Base-by-base conservation (phyloP, 208 protist species). In the Trypanosoma avium region DNA sequence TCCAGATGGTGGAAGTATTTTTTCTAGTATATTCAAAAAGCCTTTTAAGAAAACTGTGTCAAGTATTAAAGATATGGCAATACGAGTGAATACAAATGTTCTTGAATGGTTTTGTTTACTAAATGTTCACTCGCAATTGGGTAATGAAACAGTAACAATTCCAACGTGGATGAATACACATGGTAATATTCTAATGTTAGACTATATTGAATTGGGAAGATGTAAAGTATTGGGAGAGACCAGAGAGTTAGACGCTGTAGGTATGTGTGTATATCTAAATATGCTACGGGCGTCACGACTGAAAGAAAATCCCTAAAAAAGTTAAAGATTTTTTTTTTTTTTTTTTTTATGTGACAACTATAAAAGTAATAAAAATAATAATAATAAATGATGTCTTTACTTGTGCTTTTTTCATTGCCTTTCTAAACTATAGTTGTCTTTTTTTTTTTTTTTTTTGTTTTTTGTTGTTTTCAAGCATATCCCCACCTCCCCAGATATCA, bases 131-230 rank as follows among this genome's bases (percentile, higher is more conserved):
- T 42, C 19, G 7, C 13, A 42, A 7, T 21, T 71, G 21, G 36
- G 24, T n/a, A 43, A 17, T 1, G 26, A 48, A 32, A 15, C 7
- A 15, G 54, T 67, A n/a, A 55, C n/a, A 9, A 2, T 60, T 1
- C 35, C 29, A 22, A 0, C 0, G 9, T 50, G 42, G 4, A 47
- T 49, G 4, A 73, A 76, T 13, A 61, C 70, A 22, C 79, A 79
- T 60, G 27, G 73, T 1, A 83, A 85, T 48, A 68, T 87, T n/a
- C 55, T 85, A 1, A 59, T 85, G 71, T 33, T 87, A 7, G 78
- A 92, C 46, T 77, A 74, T 45, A 48, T 64, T 4, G 42, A 75
- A 12, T 2, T 65, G n/a, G 73, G 73, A 0, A 1, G 40, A 10
- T 73, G 58, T 10, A 42, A 30, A 4, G 32, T 64, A 12, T 33